phyloP scores from a whole-genome alignment of 2,329 filamentous ascomycete species.

The Chrysoporthe austroafricana region DNA sequence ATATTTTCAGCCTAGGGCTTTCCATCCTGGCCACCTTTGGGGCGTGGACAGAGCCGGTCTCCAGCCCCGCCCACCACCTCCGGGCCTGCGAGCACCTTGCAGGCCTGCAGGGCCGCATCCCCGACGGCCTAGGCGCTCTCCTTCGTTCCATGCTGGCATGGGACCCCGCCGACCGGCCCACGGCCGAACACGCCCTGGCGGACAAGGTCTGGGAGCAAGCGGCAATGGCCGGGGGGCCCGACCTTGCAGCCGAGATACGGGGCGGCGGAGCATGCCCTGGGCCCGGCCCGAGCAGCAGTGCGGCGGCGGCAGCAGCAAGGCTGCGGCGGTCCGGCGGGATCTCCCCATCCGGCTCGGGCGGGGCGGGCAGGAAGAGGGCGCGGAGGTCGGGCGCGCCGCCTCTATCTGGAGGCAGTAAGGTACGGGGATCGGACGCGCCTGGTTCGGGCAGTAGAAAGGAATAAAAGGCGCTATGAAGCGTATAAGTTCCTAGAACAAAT shows the following conservation, averaged over 20 bases:
- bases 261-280: background rate
- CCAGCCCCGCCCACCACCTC: background rate
- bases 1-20: constrained; percentile 14
- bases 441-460: no score
- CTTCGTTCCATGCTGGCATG: constrained; percentile 14
- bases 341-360: background rate
- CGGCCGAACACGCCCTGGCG: constrained; percentile 6
- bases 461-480: no score
- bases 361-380: background rate
- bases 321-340: background rate
- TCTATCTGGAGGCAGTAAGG: background rate
- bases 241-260: background rate
- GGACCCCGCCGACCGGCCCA: constrained; percentile 5
- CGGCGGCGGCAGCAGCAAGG: background rate
- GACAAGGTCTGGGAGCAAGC: background rate
- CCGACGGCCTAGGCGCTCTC: background rate
- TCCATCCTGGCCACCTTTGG: constrained; percentile 11
- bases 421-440: no score
- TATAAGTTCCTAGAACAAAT: no score
- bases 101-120: constrained; percentile 7
- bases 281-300: background rate
- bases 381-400: background rate
- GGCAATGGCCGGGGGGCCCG: background rate
- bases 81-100: constrained; percentile 1
- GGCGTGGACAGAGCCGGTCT: background rate